Evolutionary conservation across 371 early-diverging fungal genomes (phyloP).

Genomic region (Rhizomucor pusillus): DNA sequence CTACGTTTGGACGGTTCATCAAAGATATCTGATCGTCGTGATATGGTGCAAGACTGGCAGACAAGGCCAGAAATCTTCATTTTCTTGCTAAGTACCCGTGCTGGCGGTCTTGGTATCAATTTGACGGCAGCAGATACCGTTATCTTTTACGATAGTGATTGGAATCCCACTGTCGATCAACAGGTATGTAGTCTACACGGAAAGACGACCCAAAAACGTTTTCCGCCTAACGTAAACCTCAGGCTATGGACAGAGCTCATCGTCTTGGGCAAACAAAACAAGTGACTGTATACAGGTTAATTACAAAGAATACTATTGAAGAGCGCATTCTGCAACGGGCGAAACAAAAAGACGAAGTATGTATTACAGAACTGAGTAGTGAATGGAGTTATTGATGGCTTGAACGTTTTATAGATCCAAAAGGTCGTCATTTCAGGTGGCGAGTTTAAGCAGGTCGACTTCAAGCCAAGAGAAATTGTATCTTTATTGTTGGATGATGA

Average conservation of each 20-base stretch:
- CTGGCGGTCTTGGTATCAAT: slow-evolving; percentile 99
- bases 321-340: slow-evolving; percentile 90
- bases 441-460: slow-evolving; percentile 78
- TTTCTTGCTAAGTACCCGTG: slow-evolving; percentile 97
- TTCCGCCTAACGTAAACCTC: slow-evolving; percentile 10
- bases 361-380: neutral
- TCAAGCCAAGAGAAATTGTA: slow-evolving; percentile 86
- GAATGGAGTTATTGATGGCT: neutral
- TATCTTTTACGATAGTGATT: slow-evolving; percentile 99
- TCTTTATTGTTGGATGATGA: slow-evolving; percentile 84
- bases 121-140: slow-evolving; percentile 99
- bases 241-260: slow-evolving; percentile 97
- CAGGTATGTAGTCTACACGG: slow-evolving; percentile 41
- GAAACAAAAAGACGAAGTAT: slow-evolving; percentile 86
- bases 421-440: slow-evolving; percentile 96
- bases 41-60: slow-evolving; percentile 94
- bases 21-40: slow-evolving; percentile 88
- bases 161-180: slow-evolving; percentile 98
- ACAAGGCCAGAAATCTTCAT: slow-evolving; percentile 91
- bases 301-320: slow-evolving; percentile 91
- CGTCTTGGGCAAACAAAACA: slow-evolving; percentile 96
- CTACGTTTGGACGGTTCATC: slow-evolving; percentile 95
- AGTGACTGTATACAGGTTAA: slow-evolving; percentile 92
- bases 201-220: slow-evolving; percentile 11
- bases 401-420: slow-evolving; percentile 63